Evolutionary conservation across 2,329 filamentous ascomycete genomes (phyloP).

Genomic region (Paecilomyces formosus): DNA sequence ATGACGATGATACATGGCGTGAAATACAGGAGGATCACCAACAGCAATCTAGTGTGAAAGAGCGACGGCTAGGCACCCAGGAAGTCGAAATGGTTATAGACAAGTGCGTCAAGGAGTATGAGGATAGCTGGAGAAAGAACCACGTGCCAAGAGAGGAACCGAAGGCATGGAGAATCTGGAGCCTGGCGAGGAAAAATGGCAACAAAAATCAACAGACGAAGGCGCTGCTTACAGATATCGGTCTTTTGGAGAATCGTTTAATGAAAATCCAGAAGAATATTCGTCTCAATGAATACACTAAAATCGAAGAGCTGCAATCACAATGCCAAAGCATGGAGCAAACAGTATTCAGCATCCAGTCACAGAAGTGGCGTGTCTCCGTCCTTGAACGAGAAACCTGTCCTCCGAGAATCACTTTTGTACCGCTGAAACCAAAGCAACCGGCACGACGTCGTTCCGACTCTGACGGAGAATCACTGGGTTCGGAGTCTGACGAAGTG

Average conservation of each 20-base stretch:
- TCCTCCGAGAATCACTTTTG: conserved; percentile 17
- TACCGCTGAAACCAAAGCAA: conserved; percentile 6
- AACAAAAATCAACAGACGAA: conserved; percentile 38
- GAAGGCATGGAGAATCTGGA: conserved; percentile 58
- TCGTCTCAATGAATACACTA: conserved; percentile 45
- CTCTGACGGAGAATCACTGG: conserved; percentile 27
- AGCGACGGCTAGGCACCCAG: conserved; percentile 32
- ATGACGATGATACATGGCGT: conserved; percentile 52
- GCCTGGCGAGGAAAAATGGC: conserved; percentile 39
- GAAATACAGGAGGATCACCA: conserved; percentile 42
- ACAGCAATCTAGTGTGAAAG: conserved; percentile 5
- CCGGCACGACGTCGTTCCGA: not conserved
- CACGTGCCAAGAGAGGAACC: conserved; percentile 50
- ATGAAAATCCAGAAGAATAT: conserved; percentile 50
- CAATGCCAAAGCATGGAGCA: conserved; percentile 56
- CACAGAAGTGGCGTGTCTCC: conserved; percentile 36
- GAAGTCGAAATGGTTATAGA: conserved; percentile 49
- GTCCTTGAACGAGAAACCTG: conserved; percentile 30
- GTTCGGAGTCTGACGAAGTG: conserved; percentile 18
- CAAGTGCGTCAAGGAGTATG: conserved; percentile 45
- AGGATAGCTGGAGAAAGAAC: conserved; percentile 49
- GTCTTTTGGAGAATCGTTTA: conserved; percentile 46
- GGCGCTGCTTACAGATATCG: conserved; percentile 36
- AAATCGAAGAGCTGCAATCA: conserved; percentile 43
- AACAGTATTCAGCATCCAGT: conserved; percentile 53